phyloP scores from a whole-genome alignment of 768 basidiomycete genomes.

The Amanita brunnescens region DNA sequence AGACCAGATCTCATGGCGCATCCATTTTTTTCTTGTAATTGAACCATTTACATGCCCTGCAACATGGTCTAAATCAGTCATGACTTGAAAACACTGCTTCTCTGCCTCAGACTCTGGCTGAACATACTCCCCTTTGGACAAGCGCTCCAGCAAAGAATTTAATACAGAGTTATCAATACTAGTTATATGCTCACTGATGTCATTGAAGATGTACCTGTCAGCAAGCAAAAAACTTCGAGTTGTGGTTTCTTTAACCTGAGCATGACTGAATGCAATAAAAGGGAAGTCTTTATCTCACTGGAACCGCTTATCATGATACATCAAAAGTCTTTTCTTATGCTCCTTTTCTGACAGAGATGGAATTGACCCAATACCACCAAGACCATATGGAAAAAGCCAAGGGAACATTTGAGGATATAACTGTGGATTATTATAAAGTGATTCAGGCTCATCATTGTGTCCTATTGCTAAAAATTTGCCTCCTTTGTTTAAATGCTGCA shows the following conservation, averaged over 20 bases:
- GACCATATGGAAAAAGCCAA: conserved; percentile 29
- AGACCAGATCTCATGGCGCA: conserved; percentile 1
- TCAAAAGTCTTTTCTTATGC: conserved; percentile 14
- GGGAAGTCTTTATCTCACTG: conserved; percentile 23
- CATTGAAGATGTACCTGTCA: conserved; percentile 9
- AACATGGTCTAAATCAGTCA: too few relatives aligned
- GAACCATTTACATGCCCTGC: too few relatives aligned
- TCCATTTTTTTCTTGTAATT: too few relatives aligned
- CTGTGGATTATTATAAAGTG: conserved; percentile 25
- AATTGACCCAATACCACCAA: conserved; percentile 12
- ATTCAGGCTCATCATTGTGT: conserved; percentile 12
- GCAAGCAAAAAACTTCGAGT: conserved; percentile 11
- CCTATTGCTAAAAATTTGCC: conserved; percentile 15
- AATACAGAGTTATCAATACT: neutral
- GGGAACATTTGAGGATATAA: conserved; percentile 26
- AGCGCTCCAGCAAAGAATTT: neutral
- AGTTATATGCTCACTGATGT: conserved; percentile 10
- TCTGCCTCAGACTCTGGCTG: conserved; percentile 10
- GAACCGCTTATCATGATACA: conserved; percentile 14
- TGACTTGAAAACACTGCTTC: conserved; percentile 9
- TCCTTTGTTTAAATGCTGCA: conserved; percentile 18
- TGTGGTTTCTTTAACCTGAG: conserved; percentile 16
- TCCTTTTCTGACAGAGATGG: conserved; percentile 16
- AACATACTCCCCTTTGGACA: conserved; percentile 7
- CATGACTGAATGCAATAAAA: conserved; percentile 22